A percentile compares a stretch with the other conserved stretches of the same genome.
These are phyloP conservation scores for Colletotrichum trifolii DNA, from an alignment of 2,329 filamentous ascomycete genomes.

Conservation along the genomic window DNA sequence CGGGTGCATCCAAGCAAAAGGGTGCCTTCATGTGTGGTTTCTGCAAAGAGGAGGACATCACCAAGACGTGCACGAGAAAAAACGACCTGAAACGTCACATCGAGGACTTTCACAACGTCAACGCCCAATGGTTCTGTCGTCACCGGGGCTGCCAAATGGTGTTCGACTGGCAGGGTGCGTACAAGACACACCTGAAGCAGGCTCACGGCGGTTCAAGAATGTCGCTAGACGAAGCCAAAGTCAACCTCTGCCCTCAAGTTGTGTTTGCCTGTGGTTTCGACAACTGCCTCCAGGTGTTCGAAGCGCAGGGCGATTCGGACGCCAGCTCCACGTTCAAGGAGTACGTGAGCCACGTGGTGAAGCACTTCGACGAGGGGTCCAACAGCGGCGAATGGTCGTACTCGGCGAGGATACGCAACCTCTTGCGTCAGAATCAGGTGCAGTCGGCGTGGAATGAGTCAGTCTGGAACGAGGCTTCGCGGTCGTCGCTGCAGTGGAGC, in stretches of 20 bases:
- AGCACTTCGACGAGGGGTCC: constrained; percentile 57
- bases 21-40: constrained; percentile 53
- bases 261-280: constrained; percentile 62
- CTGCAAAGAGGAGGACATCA: constrained; percentile 54
- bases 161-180: constrained; percentile 61
- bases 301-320: constrained; percentile 53
- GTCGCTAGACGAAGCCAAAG: constrained; percentile 54
- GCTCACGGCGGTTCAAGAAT: constrained; percentile 55
- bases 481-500: constrained; percentile 51
- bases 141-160: constrained; percentile 56
- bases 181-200: constrained; percentile 59
- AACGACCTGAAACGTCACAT: constrained; percentile 62
- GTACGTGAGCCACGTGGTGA: constrained; percentile 58
- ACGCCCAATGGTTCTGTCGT: constrained; percentile 59
- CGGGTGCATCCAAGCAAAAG: constrained; percentile 49
- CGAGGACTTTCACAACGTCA: constrained; percentile 59
- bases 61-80: constrained; percentile 57
- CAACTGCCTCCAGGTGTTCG: constrained; percentile 56
- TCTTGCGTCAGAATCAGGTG: constrained; percentile 53
- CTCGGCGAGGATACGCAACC: constrained; percentile 56
- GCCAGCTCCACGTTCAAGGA: constrained; percentile 53
- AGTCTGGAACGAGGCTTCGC: constrained; percentile 48
- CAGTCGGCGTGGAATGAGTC: constrained; percentile 51
- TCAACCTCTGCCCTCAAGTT: constrained; percentile 57
- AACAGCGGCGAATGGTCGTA: constrained; percentile 57